phyloP scores from a whole-genome alignment of 208 protist genomes.

The Trypanosoma rangeli region DNA sequence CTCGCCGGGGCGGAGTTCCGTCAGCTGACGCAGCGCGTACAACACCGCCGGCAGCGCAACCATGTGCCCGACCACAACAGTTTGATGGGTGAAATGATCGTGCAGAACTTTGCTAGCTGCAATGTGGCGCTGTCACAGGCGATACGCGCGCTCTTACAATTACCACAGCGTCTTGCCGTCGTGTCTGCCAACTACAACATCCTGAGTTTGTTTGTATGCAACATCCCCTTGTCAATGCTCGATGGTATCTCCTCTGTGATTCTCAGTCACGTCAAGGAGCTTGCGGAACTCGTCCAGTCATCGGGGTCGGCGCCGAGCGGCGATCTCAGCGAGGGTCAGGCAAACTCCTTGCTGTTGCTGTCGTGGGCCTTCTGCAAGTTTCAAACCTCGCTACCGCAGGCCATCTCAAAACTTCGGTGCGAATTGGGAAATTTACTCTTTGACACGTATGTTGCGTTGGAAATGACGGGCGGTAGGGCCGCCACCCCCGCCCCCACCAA shows the following conservation, averaged over 20 bases:
- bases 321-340: conserved; percentile 12
- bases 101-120: conserved; percentile 8
- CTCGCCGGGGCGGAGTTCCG: conserved; percentile 22
- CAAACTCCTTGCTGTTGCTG: conserved; percentile 1
- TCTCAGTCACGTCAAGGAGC: conserved; percentile 5
- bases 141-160: conserved; percentile 5
- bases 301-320: neutral
- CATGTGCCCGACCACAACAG: neutral
- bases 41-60: conserved; percentile 22
- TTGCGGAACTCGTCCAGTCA: neutral
- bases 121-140: neutral
- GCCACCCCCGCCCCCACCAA: neutral
- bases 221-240: conserved; percentile 19
- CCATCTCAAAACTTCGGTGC: conserved; percentile 13
- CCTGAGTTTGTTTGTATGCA: conserved; percentile 21
- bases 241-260: conserved; percentile 17
- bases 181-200: conserved; percentile 6
- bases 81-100: conserved; percentile 6
- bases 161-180: neutral
- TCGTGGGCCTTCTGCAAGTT: conserved; percentile 10
- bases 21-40: conserved; percentile 21
- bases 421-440: conserved; percentile 29
- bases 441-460: conserved; percentile 22
- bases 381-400: conserved; percentile 3
- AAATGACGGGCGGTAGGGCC: neutral